Evolutionary conservation across 768 basidiomycete species (phyloP), one percentile per base, ranked within the genome.

Genomic region (Lentinus brumalis): DNA sequence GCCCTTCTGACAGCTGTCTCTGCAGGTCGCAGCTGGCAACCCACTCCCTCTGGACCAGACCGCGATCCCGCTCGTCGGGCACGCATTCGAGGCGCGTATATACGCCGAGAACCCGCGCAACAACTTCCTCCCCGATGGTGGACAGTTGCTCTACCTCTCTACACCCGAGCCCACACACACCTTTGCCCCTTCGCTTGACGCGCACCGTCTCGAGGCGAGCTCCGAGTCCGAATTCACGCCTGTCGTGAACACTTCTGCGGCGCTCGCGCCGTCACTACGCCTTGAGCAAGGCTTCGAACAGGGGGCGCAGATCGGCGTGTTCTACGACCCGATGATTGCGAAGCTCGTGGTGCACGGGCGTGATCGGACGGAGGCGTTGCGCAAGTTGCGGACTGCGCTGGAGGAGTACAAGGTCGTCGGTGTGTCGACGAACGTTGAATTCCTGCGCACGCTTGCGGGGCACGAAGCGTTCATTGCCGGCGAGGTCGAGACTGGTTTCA

Each of bases 71-170:
- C 87, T 94, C 53, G 86, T 91, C 0, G 96, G 96, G 5, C 96
- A 96, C 65, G 92, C 94, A 0, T 96, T 96, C 66, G 96, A 96
- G 75, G 94, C 93, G 7, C 86, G 96, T 18, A 96, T 98, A 62
- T 97, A 98, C 70, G 96, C 95, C 2, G 96, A 97, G 73, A 92
- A 94, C 66, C 96, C 95, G 21, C 86, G 93, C 60, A 94, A 95
- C 72, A 84, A 92, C 71, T 97, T 97, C 79, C 80, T 96, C 5
- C 95, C 95, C 0, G 95, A 97, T 69, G 95, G 92, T 18, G 95
- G 95, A 3, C 79, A 81, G 3, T 79, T 98, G 11, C 73, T 92
- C 5, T 89, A 94, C 72, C 83, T 95, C 52, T 89, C 90, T 0
- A 90, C 92, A 0, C 95, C 95, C 0, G 71, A 78, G 0, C 86